A percentile compares a stretch with the other conserved stretches of the same genome.
Evolutionary conservation across 2,329 filamentous ascomycete genomes (phyloP).

Genomic region (Tolypocladium amazonense): DNA sequence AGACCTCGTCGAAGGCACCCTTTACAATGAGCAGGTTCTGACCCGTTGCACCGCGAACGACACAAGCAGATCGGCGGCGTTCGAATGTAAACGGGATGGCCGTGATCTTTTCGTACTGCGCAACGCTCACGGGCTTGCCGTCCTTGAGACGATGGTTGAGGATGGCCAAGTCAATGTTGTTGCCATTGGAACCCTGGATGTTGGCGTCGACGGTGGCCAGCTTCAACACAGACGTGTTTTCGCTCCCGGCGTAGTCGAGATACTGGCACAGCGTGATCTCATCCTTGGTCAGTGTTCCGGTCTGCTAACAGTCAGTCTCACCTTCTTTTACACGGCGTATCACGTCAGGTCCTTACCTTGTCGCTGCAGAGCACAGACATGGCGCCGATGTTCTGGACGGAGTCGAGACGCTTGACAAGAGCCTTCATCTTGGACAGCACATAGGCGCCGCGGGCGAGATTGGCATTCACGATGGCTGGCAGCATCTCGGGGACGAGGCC

Average conservation of each 20-base stretch:
- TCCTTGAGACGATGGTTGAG: slow-evolving; percentile 6
- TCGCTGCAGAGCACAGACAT: slow-evolving; percentile 19
- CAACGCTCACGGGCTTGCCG: slow-evolving; percentile 6
- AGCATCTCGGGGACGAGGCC: slow-evolving; percentile 19
- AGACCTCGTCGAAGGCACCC: slow-evolving; percentile 17
- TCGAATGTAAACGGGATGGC: slow-evolving; percentile 16
- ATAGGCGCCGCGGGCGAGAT: slow-evolving; percentile 15
- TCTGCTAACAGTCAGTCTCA: slow-evolving; percentile 3
- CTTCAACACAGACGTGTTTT: slow-evolving; percentile 11
- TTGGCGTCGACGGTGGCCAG: slow-evolving; percentile 14
- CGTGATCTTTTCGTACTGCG: slow-evolving; percentile 11
- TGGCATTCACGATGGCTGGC: slow-evolving; percentile 17
- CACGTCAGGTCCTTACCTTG: slow-evolving; percentile 8
- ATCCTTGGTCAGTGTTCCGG: slow-evolving; percentile 17
- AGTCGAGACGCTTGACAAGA: slow-evolving; percentile 22
- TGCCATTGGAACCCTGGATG: slow-evolving; percentile 14
- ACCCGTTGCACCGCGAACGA: slow-evolving; percentile 11
- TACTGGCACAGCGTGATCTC: slow-evolving; percentile 15
- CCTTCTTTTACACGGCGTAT: background rate
- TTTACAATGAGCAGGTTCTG: slow-evolving; percentile 17
- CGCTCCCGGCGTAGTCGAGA: slow-evolving; percentile 8
- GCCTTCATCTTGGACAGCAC: slow-evolving; percentile 21
- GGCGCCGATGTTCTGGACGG: slow-evolving; percentile 17
- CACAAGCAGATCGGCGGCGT: slow-evolving; percentile 11
- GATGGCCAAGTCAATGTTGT: slow-evolving; percentile 17